phyloP scores from a whole-genome alignment of 2,329 filamentous ascomycete species.

The Aspergillus alliaceus region DNA sequence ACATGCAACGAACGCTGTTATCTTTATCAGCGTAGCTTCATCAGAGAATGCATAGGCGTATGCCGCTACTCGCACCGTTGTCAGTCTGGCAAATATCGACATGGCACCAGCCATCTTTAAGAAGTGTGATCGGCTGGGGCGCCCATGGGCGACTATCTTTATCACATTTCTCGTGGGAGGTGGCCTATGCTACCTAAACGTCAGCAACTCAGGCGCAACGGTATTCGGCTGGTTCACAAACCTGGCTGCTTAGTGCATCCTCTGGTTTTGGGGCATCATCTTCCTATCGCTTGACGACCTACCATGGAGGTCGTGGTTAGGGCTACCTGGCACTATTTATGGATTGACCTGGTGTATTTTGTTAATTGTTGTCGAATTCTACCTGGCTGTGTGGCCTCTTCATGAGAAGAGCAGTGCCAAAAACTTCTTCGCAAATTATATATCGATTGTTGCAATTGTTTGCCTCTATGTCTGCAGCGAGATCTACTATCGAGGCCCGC shows the following conservation, averaged over 20 bases:
- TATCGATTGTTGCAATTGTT: conserved; percentile 44
- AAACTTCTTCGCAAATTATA: conserved; percentile 49
- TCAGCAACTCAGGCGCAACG: conserved; percentile 45
- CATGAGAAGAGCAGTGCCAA: conserved; percentile 30
- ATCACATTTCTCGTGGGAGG: conserved; percentile 40
- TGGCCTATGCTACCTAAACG: conserved; percentile 43
- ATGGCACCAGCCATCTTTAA: conserved; percentile 47
- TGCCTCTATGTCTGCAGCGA: conserved; percentile 43
- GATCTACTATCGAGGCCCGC: conserved; percentile 37
- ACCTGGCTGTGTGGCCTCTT: conserved; percentile 48
- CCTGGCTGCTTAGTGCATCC: conserved; percentile 61
- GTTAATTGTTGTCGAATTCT: conserved; percentile 49
- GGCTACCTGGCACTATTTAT: conserved; percentile 45
- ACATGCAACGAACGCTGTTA: conserved; percentile 66
- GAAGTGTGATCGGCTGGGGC: conserved; percentile 48
- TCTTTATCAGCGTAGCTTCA: conserved; percentile 61
- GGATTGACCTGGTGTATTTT: conserved; percentile 45
- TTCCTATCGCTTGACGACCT: conserved; percentile 49
- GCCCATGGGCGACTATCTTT: conserved; percentile 44
- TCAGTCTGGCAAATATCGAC: conserved; percentile 51
- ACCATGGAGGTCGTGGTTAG: conserved; percentile 46
- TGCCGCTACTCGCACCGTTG: conserved; percentile 58
- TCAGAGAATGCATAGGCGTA: conserved; percentile 62
- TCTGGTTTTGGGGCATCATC: conserved; percentile 68
- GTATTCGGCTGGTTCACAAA: conserved; percentile 67